Evolutionary conservation across 2,329 filamentous ascomycete genomes (phyloP), one percentile per base, ranked within the genome.

Genomic region (Trichoderma brevicompactum): DNA sequence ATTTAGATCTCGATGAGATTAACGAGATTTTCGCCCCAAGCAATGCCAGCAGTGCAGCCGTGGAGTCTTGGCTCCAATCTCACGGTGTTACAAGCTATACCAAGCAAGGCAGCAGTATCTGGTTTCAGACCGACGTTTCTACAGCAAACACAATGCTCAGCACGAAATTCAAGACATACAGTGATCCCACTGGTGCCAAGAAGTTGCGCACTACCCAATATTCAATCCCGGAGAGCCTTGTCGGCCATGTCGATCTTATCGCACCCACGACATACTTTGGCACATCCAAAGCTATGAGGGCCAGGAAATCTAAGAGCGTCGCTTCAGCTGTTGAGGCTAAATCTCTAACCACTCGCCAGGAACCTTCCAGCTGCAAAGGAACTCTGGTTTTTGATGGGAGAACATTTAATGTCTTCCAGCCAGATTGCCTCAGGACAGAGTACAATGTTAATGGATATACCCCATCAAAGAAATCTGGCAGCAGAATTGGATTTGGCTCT

Each of bases 371-470:
- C 59, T 63, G 59, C 59, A 44, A 63, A 7, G 40, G 32, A 44
- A 54, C 59, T 15, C 7, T 63, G n/a, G 32, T 38, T 12, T 53
- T 17, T n/a, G 32, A 63, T n/a, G 17, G 32, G 13, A 10, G 17
- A 44, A 46, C 59, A 2, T 63, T 44, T 41, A 34, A 53, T 23
- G 32, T 63, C 28, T 56, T 64, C 44, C 63, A 55, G 4, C 68
- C 68, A 12, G 59, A 60, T 32, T 69, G 62, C 10, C 67, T 69
- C 41, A 60, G 46, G 12, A 62, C 62, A 12, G 38, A 52, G 23
- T 69, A 69, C 43, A 65, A 64, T 15, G 65, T 68, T 43, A 60
- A 67, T 61, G 68, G 68, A 43, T 65, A 65, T 38, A 62, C 65
- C 8, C 58, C 65, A 10, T 65, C 62, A 13, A 55, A 46, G 17